Evolutionary conservation across 2,329 filamentous ascomycete genomes (phyloP).

Genomic region (Chrysosphaeria jannelii): DNA sequence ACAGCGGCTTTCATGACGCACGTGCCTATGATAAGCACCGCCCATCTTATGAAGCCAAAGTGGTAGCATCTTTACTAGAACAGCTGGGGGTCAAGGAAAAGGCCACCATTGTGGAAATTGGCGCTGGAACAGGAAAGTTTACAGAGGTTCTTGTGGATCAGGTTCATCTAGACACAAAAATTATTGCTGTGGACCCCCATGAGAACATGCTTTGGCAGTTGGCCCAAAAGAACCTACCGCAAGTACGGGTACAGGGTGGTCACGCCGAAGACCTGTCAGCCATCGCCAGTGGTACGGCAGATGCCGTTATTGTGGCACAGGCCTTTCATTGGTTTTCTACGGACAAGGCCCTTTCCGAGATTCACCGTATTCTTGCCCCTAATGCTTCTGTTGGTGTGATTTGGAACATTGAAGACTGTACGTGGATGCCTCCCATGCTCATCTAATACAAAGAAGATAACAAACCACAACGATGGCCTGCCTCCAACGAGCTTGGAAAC

Average conservation of each 20-base stretch:
- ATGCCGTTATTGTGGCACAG: slow-evolving; percentile 37
- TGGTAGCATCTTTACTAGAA: slow-evolving; percentile 25
- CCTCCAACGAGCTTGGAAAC: slow-evolving; percentile 28
- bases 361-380: slow-evolving; percentile 31
- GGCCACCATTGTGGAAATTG: slow-evolving; percentile 9
- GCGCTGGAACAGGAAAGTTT: slow-evolving; percentile 9
- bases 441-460: slow-evolving; percentile 22
- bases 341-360: slow-evolving; percentile 27
- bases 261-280: slow-evolving; percentile 25
- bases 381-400: slow-evolving; percentile 31
- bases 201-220: slow-evolving; percentile 32
- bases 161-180: too few species aligned
- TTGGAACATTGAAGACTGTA: slow-evolving; percentile 48
- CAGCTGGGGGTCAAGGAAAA: slow-evolving; percentile 16
- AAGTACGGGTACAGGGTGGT: slow-evolving; percentile 24
- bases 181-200: slow-evolving; percentile 29
- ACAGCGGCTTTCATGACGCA: slow-evolving; percentile 33
- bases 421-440: slow-evolving; percentile 6
- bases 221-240: slow-evolving; percentile 21
- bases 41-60: slow-evolving; percentile 30
- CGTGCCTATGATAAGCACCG: slow-evolving; percentile 34
- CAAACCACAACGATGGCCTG: slow-evolving; percentile 22
- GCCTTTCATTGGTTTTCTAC: slow-evolving; percentile 37
- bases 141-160: slow-evolving; percentile 13
- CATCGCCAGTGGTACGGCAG: slow-evolving; percentile 24